Evolutionary conservation across 1,139 yeast genomes (phyloP).

Genomic region (Trichomonascaceae sp.): DNA sequence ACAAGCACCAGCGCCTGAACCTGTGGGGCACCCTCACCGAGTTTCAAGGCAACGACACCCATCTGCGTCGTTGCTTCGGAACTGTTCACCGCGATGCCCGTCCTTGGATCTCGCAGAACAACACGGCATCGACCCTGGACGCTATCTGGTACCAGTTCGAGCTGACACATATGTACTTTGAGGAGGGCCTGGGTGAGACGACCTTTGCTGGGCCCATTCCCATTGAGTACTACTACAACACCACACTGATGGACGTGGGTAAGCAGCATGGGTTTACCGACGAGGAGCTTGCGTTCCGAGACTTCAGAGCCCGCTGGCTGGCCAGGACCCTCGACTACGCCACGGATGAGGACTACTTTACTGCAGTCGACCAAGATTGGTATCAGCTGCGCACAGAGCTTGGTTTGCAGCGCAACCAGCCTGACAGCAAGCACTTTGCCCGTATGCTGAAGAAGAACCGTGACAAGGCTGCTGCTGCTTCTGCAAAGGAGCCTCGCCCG

Average conservation of each 20-base stretch:
- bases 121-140: constrained; percentile 5
- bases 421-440: too few species aligned
- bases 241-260: not conserved
- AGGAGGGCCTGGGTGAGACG: constrained; percentile 72
- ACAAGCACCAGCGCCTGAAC: constrained; percentile 55
- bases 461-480: too few species aligned
- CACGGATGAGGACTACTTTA: not conserved
- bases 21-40: constrained; percentile 38
- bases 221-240: constrained; percentile 40
- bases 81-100: constrained; percentile 53
- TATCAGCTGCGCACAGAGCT: not conserved
- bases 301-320: not conserved
- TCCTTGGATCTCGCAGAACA: constrained; percentile 49
- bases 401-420: not conserved
- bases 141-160: constrained; percentile 50
- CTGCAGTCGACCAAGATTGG: not conserved
- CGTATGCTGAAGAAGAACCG: too few species aligned
- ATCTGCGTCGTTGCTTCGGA: constrained; percentile 35
- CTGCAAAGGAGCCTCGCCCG: too few species aligned
- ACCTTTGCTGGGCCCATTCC: constrained; percentile 62
- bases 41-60: constrained; percentile 18
- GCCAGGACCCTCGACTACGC: not conserved
- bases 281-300: not conserved
- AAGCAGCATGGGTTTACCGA: not conserved
- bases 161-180: constrained; percentile 46